Conservation (phyloP, 2,329 filamentous ascomycete species). For the Aspergillus sp. region DNA sequence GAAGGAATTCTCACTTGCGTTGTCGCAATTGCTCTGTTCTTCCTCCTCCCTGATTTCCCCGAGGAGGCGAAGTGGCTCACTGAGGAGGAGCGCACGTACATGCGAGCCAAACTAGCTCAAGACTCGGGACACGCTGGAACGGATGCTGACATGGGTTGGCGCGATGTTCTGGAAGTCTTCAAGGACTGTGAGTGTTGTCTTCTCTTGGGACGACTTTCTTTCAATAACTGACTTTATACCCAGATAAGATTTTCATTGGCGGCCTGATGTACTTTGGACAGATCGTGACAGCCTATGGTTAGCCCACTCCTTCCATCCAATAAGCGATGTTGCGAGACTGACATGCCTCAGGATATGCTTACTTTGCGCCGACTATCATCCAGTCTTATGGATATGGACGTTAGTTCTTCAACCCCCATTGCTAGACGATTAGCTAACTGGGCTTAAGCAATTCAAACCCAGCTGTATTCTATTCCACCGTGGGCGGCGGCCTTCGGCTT, state of each 20-base stretch:
- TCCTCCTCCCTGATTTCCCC: constrained; percentile 74
- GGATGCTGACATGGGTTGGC: constrained; percentile 63
- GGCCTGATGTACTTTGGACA: constrained; percentile 83
- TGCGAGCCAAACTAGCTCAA: constrained; percentile 67
- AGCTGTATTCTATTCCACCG: constrained; percentile 58
- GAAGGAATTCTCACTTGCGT: constrained; percentile 68
- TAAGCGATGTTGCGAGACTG: constrained; percentile 5
- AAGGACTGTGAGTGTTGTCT: constrained; percentile 60
- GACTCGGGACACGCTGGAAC: constrained; percentile 71
- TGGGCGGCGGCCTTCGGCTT: constrained; percentile 78
- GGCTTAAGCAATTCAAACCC: constrained; percentile 52
- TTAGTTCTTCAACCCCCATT: constrained; percentile 28
- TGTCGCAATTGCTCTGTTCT: constrained; percentile 63
- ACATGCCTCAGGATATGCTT: constrained; percentile 63
- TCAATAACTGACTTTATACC: constrained; percentile 22
- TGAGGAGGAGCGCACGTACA: constrained; percentile 69
- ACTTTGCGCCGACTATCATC: constrained; percentile 76
- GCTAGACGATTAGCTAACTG: constrained; percentile 9
- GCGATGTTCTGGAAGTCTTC: constrained; percentile 67
- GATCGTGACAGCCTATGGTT: constrained; percentile 74
- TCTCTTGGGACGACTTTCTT: background rate
- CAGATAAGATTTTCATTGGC: constrained; percentile 69
- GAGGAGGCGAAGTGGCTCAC: constrained; percentile 74
- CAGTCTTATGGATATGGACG: constrained; percentile 64
- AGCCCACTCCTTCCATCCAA: constrained; percentile 6